These are phyloP conservation scores for Butyriboletus loyo DNA, from an alignment of 768 basidiomycete species.

Conservation along the genomic window DNA sequence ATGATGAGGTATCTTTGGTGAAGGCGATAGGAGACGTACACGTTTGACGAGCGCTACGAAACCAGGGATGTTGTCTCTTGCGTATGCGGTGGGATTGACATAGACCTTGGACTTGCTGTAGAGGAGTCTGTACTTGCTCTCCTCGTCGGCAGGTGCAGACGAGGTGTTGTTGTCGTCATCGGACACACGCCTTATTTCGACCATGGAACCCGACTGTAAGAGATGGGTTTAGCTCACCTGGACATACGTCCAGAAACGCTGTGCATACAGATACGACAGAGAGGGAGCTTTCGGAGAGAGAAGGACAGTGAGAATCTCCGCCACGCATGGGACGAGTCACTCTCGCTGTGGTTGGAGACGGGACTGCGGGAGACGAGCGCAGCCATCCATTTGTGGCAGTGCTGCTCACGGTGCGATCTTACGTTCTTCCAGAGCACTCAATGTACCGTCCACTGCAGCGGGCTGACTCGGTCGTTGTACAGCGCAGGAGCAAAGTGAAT, in stretches of 20 bases:
- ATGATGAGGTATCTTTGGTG: conserved; percentile 8
- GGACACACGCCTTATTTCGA: conserved; percentile 59
- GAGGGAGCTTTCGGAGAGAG: conserved; percentile 44
- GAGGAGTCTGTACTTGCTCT: conserved; percentile 65
- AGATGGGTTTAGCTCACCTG: conserved; percentile 8
- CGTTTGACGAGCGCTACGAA: conserved; percentile 91
- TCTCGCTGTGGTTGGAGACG: conserved; percentile 7
- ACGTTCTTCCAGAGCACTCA: not conserved
- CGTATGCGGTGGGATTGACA: conserved; percentile 89
- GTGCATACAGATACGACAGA: conserved; percentile 49
- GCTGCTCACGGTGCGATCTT: not conserved
- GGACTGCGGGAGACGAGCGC: conserved; percentile 8
- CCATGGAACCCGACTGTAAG: conserved; percentile 58
- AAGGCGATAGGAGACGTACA: conserved; percentile 43
- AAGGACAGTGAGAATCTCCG: conserved; percentile 22
- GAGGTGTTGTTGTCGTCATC: conserved; percentile 13
- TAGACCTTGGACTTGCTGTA: conserved; percentile 95
- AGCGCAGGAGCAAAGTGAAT: conserved; percentile 6
- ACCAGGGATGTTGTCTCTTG: conserved; percentile 91
- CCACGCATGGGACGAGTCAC: conserved; percentile 14
- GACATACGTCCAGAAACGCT: not conserved
- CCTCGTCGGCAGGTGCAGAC: conserved; percentile 40
- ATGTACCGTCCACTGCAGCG: not conserved
- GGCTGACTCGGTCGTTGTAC: not conserved
- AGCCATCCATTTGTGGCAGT: conserved; percentile 24